Conservation (phyloP, 179 eudicot genomes). For the Carnegiea gigantea region DNA sequence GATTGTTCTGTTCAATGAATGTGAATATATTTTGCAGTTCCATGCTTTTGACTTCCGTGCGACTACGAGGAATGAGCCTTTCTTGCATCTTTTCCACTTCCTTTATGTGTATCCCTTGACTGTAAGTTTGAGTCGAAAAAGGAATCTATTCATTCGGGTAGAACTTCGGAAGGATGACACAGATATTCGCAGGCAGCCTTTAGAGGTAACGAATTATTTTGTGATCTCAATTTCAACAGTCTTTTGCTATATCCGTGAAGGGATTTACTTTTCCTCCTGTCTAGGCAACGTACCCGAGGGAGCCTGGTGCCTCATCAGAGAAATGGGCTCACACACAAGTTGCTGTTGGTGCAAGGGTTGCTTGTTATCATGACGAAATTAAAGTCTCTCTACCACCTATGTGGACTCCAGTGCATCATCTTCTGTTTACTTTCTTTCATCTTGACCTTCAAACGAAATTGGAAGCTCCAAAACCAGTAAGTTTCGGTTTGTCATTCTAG, state of each 20-base stretch:
- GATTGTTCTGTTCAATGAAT: conserved; percentile 8
- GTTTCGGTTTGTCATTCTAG: conserved; percentile 23
- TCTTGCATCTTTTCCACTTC: conserved; percentile 95
- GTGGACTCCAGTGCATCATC: conserved; percentile 93
- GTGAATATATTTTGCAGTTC: conserved; percentile 54
- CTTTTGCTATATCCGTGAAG: neutral
- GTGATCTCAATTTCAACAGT: conserved; percentile 8
- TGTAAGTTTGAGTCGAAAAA: conserved; percentile 87
- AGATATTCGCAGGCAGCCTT: conserved; percentile 81
- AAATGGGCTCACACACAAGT: conserved; percentile 93
- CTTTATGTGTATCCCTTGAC: conserved; percentile 97
- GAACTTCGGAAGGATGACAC: conserved; percentile 97
- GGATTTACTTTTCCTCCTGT: conserved; percentile 13
- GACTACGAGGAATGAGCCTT: conserved; percentile 94
- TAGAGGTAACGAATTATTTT: conserved; percentile 56
- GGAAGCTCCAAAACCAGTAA: conserved; percentile 97
- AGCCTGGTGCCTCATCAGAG: conserved; percentile 69
- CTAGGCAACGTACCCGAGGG: conserved; percentile 92
- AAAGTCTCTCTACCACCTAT: conserved; percentile 92
- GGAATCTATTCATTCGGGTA: conserved; percentile 88
- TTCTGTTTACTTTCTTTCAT: conserved; percentile 91
- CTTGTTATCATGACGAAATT: conserved; percentile 92
- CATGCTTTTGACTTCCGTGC: conserved; percentile 98
- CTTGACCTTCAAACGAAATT: conserved; percentile 97
- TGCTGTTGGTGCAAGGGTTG: conserved; percentile 91